Base-by-base conservation (phyloP, 2,329 filamentous ascomycete genomes). In the Calonectria pseudoreteaudii region DNA sequence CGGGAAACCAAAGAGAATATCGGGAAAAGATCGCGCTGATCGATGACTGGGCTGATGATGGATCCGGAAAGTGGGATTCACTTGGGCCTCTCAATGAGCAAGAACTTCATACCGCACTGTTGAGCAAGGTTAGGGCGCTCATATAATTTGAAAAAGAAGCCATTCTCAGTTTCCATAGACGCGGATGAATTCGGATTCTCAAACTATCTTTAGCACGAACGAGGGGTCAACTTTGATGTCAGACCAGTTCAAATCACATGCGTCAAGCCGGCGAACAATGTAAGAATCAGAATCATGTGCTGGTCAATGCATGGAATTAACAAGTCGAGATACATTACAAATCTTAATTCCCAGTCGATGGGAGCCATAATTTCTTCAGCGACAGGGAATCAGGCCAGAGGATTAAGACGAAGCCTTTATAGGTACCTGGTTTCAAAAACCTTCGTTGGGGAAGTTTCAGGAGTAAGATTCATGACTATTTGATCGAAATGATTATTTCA, bases 401-500 rank as follows among this genome's bases (percentile, higher is more conserved):
- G 53, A 13, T 26, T 58, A 10, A 58, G 53, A 58, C 8, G 13
- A 10, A 58, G 53, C 34, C 16, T 58, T n/a, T 58, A 58, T 23
- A 18, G 31, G 3, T 34, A 38, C 14, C 34, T 58, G 1, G 53
- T n/a, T 6, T 58, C 34, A 8, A 23, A 23, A 23, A 38, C 20
- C 5, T 58, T 26, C 20, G 13, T 58, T 36, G 31, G 31, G 23
- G 53, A 58, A 58, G 34, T 36, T 16, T 8, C 53, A n/a, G 0
- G 18, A 8, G 53, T 58, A 9, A 38, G 53, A 3, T 34, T 7
- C 10, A 6, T 13, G 13, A 9, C 18, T 9, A 26, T 36, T 23
- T 26, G 5, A 4, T 8, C 0, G 13, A 14, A 4, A 2, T 9
- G 13, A 26, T n/a, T 36, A 14, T 4, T 3, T 11, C 10, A 4